Percentiles rank a stretch among this genome's conserved stretches.
These are phyloP conservation scores for Vanilla planifolia DNA, from an alignment of 106 monocot species.

Conservation along the genomic window DNA sequence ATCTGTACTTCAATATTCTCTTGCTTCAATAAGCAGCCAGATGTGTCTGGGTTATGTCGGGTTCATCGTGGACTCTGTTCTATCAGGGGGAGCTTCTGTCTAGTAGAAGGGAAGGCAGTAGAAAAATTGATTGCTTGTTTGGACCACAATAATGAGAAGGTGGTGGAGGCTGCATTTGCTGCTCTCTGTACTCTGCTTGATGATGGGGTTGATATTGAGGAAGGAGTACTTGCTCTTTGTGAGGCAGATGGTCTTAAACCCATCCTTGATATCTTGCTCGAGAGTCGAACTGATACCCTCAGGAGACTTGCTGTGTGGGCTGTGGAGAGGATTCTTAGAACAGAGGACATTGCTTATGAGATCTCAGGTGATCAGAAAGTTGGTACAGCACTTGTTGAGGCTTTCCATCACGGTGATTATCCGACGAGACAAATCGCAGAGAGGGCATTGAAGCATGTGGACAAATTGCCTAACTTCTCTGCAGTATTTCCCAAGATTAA, in stretches of 20 bases:
- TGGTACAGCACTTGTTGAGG: constrained; percentile 72
- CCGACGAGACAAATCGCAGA: constrained; percentile 84
- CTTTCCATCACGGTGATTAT: constrained; percentile 69
- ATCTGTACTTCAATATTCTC: constrained; percentile 32
- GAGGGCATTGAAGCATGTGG: constrained; percentile 70
- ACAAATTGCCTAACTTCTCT: constrained; percentile 88
- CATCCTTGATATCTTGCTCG: constrained; percentile 53
- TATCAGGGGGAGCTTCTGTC: constrained; percentile 65
- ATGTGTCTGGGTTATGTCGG: constrained; percentile 29
- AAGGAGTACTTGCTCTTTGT: constrained; percentile 52
- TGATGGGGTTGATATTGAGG: constrained; percentile 54
- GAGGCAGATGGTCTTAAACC: constrained; percentile 63
- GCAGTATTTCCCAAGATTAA: constrained; percentile 61
- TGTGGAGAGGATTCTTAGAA: constrained; percentile 84
- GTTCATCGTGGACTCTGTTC: constrained; percentile 81
- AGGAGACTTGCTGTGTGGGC: constrained; percentile 78
- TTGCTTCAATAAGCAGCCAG: constrained; percentile 34
- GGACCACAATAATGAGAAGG: constrained; percentile 72
- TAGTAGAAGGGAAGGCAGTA: constrained; percentile 66
- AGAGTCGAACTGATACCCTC: constrained; percentile 51
- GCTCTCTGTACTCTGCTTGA: constrained; percentile 65
- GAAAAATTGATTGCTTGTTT: constrained; percentile 74
- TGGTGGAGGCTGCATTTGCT: constrained; percentile 67
- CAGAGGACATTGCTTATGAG: constrained; percentile 66
- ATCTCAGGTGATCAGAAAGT: constrained; percentile 64